Conservation (phyloP, 2,329 filamentous ascomycete genomes). For the Volutella citrinella region DNA sequence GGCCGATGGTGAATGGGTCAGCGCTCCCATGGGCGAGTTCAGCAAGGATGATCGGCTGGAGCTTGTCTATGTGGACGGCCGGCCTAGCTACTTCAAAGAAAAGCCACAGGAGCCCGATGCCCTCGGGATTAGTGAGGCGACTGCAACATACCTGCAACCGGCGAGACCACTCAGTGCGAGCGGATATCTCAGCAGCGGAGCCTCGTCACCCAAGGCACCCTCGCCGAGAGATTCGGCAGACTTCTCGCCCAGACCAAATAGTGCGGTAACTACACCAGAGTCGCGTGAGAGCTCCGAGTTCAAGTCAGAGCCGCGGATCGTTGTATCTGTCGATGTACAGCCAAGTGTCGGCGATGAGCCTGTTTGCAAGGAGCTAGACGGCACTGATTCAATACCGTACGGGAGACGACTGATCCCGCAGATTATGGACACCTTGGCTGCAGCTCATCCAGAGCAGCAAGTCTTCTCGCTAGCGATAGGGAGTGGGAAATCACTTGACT, state of each 20-base stretch:
- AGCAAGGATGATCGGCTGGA: conserved; percentile 17
- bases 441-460: conserved; percentile 21
- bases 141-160: conserved; percentile 1
- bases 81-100: conserved; percentile 20
- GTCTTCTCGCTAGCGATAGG: conserved; percentile 22
- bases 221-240: conserved; percentile 1
- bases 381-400: too few species aligned
- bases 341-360: too few species aligned
- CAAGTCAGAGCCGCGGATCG: too few species aligned
- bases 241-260: neutral
- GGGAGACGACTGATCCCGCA: conserved; percentile 26
- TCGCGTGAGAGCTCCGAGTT: too few species aligned
- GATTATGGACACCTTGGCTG: conserved; percentile 26
- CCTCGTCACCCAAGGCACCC: conserved; percentile 1
- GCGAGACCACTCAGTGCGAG: conserved; percentile 1
- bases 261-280: conserved; percentile 1
- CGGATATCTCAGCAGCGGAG: conserved; percentile 5
- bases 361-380: too few species aligned
- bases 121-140: conserved; percentile 6
- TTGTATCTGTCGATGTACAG: too few species aligned
- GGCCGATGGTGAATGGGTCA: conserved; percentile 22
- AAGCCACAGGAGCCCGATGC: neutral
- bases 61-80: conserved; percentile 19
- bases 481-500: conserved; percentile 11
- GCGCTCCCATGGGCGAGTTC: conserved; percentile 25